Evolutionary conservation across 768 basidiomycete species (phyloP).

Genomic region (Trametes cubensis): DNA sequence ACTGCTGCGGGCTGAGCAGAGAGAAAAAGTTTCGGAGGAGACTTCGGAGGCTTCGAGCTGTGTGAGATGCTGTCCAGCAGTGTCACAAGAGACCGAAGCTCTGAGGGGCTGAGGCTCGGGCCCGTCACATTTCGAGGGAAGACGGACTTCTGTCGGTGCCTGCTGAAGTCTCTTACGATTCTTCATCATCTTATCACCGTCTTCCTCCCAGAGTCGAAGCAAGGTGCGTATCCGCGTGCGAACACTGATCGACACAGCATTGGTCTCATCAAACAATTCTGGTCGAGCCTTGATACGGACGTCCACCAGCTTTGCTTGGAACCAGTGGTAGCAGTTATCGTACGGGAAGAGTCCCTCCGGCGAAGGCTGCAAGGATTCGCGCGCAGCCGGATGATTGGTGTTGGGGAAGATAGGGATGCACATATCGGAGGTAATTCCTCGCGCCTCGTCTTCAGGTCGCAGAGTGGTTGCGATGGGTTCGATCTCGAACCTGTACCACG

Average conservation of each 20-base stretch:
- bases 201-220: not conserved
- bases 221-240: constrained; percentile 3
- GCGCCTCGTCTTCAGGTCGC: not conserved
- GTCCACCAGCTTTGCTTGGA: not conserved
- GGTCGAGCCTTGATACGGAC: not conserved
- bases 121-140: no score
- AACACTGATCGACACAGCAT: not conserved
- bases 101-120: no score
- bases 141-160: no score
- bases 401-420: constrained; percentile 10
- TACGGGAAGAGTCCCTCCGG: not conserved
- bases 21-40: no score
- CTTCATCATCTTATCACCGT: not conserved
- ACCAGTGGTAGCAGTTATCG: constrained; percentile 17
- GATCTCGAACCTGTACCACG: not conserved
- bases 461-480: not conserved
- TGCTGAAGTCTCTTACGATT: no score
- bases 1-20: not conserved
- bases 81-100: no score
- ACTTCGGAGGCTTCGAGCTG: not conserved
- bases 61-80: not conserved
- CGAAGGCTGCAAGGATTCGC: not conserved
- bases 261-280: not conserved
- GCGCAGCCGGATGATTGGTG: not conserved
- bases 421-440: not conserved